Evolutionary conservation across 331 rosid genomes (phyloP), one percentile per base, ranked within the genome.

Genomic region (Malus hybrid): DNA sequence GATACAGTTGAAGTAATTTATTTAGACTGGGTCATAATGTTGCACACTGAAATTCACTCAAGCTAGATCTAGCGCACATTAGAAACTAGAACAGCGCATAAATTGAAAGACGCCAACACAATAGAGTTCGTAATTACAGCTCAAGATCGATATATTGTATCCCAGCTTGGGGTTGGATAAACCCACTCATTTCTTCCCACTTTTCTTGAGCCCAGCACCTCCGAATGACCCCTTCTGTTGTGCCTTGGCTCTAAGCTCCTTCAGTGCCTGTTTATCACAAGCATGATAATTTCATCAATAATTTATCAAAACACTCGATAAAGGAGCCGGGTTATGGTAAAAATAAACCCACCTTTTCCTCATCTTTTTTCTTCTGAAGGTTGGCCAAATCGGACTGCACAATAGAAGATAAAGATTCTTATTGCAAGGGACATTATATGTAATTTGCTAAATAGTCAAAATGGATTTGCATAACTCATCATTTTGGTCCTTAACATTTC

Each of bases 141-240:
- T n/a, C 83, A 72, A 48, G 53, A 66, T 71, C 39, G 8, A 65
- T 65, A 73, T 76, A 46, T 68, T 50, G 72, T 5, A 78, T 72
- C 69, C 22, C 13, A 77, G 62, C 63, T 66, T 26, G 53, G 77
- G 65, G 69, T 56, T 32, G 7, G 1, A n/a, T 34, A 78, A 65
- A 72, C 46, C 48, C 75, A 9, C 79, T 87, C 75, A 93, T 83
- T 93, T 93, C 93, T 93, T 93, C 78, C 98, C 97, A 81, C 98
- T 93, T 82, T 93, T 93, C 96, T 93, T 91, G 76, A 93, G 96
- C 67, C 98, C 98, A 63, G 96, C 66, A 70, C 97, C 98, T 73
- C 98, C 97, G 24, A 93, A 87, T 28, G 62, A 50, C 12, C 97
- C 98, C 82, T 91, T 93, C 85, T 89, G 92, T 53, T 72, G 81